Percentiles rank a stretch among this genome's conserved stretches.
phyloP scores from a whole-genome alignment of 1,284 basidiomycete species.

The Sporisorium scitamineum region DNA sequence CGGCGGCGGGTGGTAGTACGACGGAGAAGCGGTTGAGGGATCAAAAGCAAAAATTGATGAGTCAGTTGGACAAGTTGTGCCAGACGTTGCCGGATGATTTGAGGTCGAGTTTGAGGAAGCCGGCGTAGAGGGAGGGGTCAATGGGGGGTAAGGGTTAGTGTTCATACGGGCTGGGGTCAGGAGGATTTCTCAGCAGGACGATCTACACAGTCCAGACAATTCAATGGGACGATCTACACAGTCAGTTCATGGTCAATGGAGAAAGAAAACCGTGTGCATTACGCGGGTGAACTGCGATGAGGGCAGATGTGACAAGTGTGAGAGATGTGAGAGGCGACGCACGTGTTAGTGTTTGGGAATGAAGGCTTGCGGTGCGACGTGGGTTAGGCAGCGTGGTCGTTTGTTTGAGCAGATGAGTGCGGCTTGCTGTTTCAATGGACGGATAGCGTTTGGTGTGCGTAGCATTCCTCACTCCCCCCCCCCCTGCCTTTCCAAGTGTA shows the following conservation, averaged over 20 bases:
- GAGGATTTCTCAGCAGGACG: no score
- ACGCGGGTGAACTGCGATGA: no score
- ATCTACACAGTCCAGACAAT: no score
- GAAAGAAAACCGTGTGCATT: no score
- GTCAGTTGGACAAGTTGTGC: conserved; percentile 49
- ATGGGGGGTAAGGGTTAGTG: neutral
- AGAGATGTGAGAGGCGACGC: neutral
- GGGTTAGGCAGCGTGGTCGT: neutral
- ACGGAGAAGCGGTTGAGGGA: conserved; percentile 48
- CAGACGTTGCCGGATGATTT: conserved; percentile 58
- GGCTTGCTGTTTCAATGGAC: neutral
- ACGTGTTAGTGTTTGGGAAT: no score
- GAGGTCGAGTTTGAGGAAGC: conserved; percentile 27
- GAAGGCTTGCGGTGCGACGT: neutral
- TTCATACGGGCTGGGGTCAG: no score
- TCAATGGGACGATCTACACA: no score
- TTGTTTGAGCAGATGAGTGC: neutral
- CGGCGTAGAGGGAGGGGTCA: conserved; percentile 14
- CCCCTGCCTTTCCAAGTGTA: neutral
- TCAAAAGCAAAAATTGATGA: conserved; percentile 41
- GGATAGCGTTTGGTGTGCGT: neutral
- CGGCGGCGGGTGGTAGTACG: conserved; percentile 7
- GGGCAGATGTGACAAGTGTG: neutral
- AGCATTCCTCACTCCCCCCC: neutral
- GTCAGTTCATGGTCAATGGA: no score